Evolutionary conservation across 2,329 filamentous ascomycete species (phyloP).

Genomic region (Elsinoe perseae): DNA sequence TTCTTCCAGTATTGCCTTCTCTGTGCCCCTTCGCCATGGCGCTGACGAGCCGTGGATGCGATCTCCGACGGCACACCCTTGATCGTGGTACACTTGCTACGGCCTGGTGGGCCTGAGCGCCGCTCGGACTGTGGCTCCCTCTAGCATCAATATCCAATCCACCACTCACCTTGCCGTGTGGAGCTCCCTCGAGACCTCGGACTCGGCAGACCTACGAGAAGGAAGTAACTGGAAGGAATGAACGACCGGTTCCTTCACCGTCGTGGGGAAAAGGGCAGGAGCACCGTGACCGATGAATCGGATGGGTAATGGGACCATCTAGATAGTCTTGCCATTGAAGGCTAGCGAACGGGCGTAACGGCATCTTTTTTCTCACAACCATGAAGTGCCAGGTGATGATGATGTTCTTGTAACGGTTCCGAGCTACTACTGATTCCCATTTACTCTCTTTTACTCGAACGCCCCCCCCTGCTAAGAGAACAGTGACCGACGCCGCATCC

Average conservation of each 20-base stretch:
- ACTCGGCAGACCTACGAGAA: neutral
- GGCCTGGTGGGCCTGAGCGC: neutral
- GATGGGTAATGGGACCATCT: neutral
- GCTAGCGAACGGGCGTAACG: slow-evolving; percentile 9
- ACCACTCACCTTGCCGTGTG: neutral
- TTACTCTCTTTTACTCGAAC: slow-evolving; percentile 1
- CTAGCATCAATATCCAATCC: neutral
- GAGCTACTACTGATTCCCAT: neutral
- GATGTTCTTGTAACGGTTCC: neutral
- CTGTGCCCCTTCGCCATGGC: neutral
- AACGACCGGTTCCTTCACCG: slow-evolving; percentile 8
- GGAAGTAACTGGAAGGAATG: slow-evolving; percentile 1
- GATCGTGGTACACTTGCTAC: slow-evolving; percentile 3
- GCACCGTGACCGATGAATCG: neutral
- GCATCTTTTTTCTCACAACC: slow-evolving; percentile 5
- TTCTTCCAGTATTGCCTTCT: neutral
- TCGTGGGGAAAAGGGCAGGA: neutral
- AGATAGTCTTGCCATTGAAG: neutral
- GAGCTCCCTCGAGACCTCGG: neutral
- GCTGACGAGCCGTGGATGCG: slow-evolving; percentile 10
- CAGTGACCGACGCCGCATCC: slow-evolving; percentile 3
- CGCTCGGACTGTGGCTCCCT: neutral
- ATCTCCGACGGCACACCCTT: slow-evolving; percentile 3
- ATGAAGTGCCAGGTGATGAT: slow-evolving; percentile 11
- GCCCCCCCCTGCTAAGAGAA: neutral